phyloP scores from a whole-genome alignment of 1,284 basidiomycete genomes.

The Boletus semigastroideus region DNA sequence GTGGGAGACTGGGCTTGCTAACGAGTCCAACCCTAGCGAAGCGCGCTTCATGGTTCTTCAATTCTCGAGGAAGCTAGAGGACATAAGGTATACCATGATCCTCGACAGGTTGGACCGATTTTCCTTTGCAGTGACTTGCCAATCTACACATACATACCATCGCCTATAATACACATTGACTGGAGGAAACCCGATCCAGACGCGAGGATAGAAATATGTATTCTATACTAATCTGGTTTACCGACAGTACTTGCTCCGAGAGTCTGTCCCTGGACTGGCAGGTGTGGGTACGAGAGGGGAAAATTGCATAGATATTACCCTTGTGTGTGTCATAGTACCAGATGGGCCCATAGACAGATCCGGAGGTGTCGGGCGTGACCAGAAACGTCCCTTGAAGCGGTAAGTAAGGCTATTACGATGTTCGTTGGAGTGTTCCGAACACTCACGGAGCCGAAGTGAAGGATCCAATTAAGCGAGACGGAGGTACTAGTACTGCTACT shows the following conservation, averaged over 20 bases:
- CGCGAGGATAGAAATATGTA: constrained; percentile 17
- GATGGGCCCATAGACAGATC: constrained; percentile 17
- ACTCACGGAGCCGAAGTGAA: constrained; percentile 26
- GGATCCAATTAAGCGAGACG: constrained; percentile 14
- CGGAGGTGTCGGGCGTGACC: constrained; percentile 9
- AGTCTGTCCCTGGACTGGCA: constrained; percentile 27
- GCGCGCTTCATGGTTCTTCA: constrained; percentile 88
- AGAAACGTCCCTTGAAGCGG: constrained; percentile 11
- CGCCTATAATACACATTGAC: constrained; percentile 31
- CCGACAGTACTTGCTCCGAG: constrained; percentile 7
- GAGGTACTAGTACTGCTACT: constrained; percentile 6
- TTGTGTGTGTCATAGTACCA: constrained; percentile 24
- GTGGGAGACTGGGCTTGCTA: constrained; percentile 11
- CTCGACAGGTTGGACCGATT: constrained; percentile 14
- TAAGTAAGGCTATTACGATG: constrained; percentile 22
- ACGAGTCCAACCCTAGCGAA: constrained; percentile 54
- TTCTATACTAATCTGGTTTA: constrained; percentile 32
- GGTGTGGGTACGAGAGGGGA: constrained; percentile 23
- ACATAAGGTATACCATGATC: constrained; percentile 14
- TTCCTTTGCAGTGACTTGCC: constrained; percentile 31
- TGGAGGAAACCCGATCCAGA: constrained; percentile 6
- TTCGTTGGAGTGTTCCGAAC: constrained; percentile 3
- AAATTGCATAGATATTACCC: constrained; percentile 26
- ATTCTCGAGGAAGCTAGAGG: constrained; percentile 55
- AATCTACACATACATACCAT: constrained; percentile 37